Evolutionary conservation across 768 basidiomycete genomes (phyloP), one percentile per base, ranked within the genome.

Genomic region (Lanmaoa rubissima): DNA sequence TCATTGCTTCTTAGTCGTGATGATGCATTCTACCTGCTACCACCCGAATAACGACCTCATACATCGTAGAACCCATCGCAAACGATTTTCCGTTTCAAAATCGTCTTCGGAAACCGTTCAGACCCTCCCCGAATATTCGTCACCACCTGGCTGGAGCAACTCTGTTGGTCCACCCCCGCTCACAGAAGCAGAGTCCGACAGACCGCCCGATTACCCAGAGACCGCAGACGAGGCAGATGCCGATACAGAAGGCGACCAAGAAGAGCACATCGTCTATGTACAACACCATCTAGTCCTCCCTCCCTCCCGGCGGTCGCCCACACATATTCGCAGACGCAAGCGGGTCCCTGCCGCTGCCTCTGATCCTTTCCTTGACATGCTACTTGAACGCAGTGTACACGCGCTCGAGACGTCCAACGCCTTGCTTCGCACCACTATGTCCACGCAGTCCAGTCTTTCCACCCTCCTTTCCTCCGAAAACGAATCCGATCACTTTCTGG

Each of bases 381-480:
- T 93, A 16, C 79, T 93, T 2, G 88, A 84, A 55, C 84, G 91
- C 59, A 91, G 89, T 61, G 88, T 93, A 14, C 85, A 91, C 71
- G 91, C 91, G 1, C 77, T 94, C 10, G 92, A 93, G 68, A 85
- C 92, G 78, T 93, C 91, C 5, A 93, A 93, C 55, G 80, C 84
- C 3, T 75, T 93, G 12, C 75, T 94, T 45, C 86, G 90, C 66
- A 85, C 83, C 13, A 87, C 88, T 21, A 86, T 92, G 63, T 81
- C 85, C 40, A 86, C 90, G 1, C 86, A 88, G 59, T 78, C 84
- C 13, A 82, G 75, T 35, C 74, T 80, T 38, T 77, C 77, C 35
- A 72, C 77, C 4, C 73, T 86, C 40, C 70, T 87, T 32, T 76
- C 79, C 24, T 64, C 78, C 16, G 83, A 82, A 54, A 71, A 70